These are phyloP conservation scores for Aureobasidium vineae DNA, from an alignment of 2,329 filamentous ascomycete species.

Conservation along the genomic window DNA sequence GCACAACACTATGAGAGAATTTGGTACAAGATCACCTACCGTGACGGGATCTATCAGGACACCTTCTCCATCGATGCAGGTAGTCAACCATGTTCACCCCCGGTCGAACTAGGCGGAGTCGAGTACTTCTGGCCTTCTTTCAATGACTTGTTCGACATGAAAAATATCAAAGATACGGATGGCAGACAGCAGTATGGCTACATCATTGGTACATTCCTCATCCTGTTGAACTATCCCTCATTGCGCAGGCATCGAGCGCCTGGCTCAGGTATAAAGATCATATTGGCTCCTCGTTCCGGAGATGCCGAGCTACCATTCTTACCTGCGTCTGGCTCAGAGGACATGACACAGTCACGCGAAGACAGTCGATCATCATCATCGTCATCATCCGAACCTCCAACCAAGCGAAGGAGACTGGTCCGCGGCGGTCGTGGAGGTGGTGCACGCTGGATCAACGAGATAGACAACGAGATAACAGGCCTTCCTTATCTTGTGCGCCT, in stretches of 20 bases:
- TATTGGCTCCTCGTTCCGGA: neutral
- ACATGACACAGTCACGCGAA: neutral
- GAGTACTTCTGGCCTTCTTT: neutral
- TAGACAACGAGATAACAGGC: too few species aligned
- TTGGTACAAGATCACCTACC: neutral
- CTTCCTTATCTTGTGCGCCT: too few species aligned
- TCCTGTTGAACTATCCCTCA: neutral
- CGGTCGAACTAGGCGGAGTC: neutral
- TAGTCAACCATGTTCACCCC: neutral
- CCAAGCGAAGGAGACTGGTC: too few species aligned
- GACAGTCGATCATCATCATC: too few species aligned
- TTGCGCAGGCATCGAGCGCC: neutral
- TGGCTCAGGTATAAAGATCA: neutral
- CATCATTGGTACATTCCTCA: neutral
- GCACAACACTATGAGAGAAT: neutral
- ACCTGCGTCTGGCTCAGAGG: neutral
- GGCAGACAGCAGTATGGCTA: neutral
- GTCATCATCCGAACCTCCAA: too few species aligned
- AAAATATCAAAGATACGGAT: neutral
- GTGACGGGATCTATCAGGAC: neutral
- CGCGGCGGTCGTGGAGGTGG: too few species aligned
- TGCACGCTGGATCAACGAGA: too few species aligned
- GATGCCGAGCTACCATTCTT: neutral
- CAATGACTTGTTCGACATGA: neutral
- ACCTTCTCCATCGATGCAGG: neutral